These are phyloP conservation scores for Colletotrichum somersetense DNA, from an alignment of 2,329 filamentous ascomycete genomes.

Conservation along the genomic window DNA sequence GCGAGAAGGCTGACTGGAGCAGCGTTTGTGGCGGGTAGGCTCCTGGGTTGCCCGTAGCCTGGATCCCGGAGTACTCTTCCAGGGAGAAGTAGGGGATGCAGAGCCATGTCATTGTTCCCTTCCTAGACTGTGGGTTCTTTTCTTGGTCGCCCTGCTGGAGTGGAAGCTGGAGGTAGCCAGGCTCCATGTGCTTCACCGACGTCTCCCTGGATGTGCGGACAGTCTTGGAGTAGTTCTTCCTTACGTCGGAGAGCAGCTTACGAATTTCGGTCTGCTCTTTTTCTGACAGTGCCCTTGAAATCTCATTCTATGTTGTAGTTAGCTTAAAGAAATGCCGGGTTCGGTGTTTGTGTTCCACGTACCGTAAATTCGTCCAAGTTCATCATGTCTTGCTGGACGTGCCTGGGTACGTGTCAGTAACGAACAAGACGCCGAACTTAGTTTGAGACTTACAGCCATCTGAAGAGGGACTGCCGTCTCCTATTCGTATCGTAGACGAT, in stretches of 20 bases:
- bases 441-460: slow-evolving; percentile 54
- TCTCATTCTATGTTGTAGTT: slow-evolving; percentile 50
- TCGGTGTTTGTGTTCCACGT: slow-evolving; percentile 8
- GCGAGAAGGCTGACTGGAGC: slow-evolving; percentile 58
- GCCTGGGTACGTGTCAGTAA: slow-evolving; percentile 47
- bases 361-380: slow-evolving; percentile 59
- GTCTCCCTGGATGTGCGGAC: slow-evolving; percentile 53
- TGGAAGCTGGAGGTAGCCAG: slow-evolving; percentile 53
- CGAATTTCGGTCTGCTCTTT: slow-evolving; percentile 52
- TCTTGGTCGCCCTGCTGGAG: slow-evolving; percentile 45
- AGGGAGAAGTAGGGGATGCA: slow-evolving; percentile 63
- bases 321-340: not conserved
- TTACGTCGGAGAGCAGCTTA: slow-evolving; percentile 54
- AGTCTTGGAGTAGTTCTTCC: slow-evolving; percentile 53
- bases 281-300: slow-evolving; percentile 45
- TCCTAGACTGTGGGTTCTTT: slow-evolving; percentile 41
- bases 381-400: slow-evolving; percentile 56
- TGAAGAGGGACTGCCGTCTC: slow-evolving; percentile 53
- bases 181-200: slow-evolving; percentile 58
- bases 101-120: slow-evolving; percentile 53
- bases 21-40: slow-evolving; percentile 59
- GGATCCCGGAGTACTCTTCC: slow-evolving; percentile 57
- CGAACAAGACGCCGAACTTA: too few species aligned
- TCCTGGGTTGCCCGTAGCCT: slow-evolving; percentile 48
- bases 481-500: slow-evolving; percentile 51